Evolutionary conservation across 148 eudicot genomes (phyloP).

Genomic region (Rhododendron molle): DNA sequence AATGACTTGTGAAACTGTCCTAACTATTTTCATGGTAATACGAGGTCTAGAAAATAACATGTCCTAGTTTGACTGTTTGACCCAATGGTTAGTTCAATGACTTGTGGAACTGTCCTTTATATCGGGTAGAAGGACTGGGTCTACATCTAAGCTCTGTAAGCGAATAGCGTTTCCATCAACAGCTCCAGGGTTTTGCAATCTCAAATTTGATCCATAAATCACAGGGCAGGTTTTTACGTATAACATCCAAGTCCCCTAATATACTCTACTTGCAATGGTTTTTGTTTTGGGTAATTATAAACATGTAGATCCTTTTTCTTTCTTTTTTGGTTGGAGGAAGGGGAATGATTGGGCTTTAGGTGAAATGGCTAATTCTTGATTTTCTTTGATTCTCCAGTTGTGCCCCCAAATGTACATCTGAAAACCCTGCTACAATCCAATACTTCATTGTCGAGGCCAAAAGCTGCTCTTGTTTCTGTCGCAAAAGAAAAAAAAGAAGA

Average conservation of each 20-base stretch:
- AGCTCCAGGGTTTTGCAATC: neutral
- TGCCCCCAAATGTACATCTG: slow-evolving; percentile 21
- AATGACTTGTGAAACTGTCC: neutral
- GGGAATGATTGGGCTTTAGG: neutral
- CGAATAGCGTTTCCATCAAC: neutral
- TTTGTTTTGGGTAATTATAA: neutral
- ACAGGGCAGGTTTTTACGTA: neutral
- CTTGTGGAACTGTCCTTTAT: neutral
- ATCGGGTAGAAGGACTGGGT: neutral
- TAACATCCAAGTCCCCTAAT: neutral
- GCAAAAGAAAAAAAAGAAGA: slow-evolving; percentile 23
- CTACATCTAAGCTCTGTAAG: neutral
- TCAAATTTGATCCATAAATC: neutral
- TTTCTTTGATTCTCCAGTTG: neutral
- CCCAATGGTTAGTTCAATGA: neutral
- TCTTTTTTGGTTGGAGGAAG: neutral
- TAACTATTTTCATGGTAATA: neutral
- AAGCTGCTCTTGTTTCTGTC: slow-evolving; percentile 87
- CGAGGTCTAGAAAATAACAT: neutral
- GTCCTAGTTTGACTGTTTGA: neutral
- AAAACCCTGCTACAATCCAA: slow-evolving; percentile 61
- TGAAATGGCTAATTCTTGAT: neutral
- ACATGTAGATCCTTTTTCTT: neutral
- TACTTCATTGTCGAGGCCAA: slow-evolving; percentile 68
- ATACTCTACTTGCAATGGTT: neutral